Percentiles rank a stretch among this genome's conserved stretches.
Conservation (phyloP, 2,329 filamentous ascomycete species). For the Diplodia intermedia region DNA sequence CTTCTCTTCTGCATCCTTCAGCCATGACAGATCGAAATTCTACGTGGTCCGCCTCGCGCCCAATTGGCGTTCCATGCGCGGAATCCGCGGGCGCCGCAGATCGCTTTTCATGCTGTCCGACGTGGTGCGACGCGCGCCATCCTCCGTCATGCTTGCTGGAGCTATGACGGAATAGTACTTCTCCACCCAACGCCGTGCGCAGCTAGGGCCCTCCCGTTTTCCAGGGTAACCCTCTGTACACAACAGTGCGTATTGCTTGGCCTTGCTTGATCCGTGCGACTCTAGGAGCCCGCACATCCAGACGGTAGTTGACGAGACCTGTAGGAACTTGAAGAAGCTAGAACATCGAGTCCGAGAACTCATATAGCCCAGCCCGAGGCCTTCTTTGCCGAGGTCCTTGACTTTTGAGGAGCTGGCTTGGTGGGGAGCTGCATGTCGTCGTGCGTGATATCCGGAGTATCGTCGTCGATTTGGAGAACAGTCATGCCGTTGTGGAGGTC, state of each 20-base stretch:
- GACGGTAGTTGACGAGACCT: too few species aligned
- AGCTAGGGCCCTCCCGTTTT: neutral
- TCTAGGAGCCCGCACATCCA: neutral
- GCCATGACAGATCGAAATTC: conserved; percentile 12
- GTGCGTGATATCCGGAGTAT: conserved; percentile 37
- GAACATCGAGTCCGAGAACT: neutral
- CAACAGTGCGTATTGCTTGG: neutral
- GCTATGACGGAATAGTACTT: neutral
- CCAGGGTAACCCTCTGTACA: neutral
- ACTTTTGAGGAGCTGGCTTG: conserved; percentile 7
- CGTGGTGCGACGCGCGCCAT: neutral
- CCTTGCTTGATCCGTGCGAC: neutral
- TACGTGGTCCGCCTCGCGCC: neutral
- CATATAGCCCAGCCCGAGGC: conserved; percentile 34
- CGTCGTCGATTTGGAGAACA: conserved; percentile 47
- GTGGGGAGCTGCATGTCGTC: conserved; percentile 2
- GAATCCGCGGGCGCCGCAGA: conserved; percentile 3
- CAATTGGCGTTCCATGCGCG: neutral
- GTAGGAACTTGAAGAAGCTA: neutral
- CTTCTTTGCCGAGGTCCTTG: conserved; percentile 29
- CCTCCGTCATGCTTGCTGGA: neutral
- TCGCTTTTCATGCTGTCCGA: conserved; percentile 1
- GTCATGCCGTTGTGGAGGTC: conserved; percentile 40
- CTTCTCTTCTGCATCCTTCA: neutral
- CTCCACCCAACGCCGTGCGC: too few species aligned